Percentiles rank a stretch among this genome's conserved stretches.
Conservation (phyloP, 805 yeast species). For the Pichia eremophila region DNA sequence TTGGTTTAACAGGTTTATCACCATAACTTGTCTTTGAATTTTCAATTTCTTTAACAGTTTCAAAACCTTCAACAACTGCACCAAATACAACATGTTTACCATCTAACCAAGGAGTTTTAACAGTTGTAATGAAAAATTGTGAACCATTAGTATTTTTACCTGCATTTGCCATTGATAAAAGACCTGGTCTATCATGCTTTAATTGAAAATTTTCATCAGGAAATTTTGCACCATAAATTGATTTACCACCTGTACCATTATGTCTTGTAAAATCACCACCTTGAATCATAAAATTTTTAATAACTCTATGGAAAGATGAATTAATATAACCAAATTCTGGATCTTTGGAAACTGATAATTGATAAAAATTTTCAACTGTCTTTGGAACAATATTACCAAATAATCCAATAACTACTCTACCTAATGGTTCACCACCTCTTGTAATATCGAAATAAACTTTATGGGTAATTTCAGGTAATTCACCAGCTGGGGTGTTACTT, state of each 20-base stretch:
- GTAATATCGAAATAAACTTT: conserved; percentile 79
- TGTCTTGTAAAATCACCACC: conserved; percentile 74
- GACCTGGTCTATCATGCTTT: conserved; percentile 62
- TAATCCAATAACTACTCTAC: conserved; percentile 79
- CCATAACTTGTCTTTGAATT: conserved; percentile 56
- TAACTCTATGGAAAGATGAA: conserved; percentile 65
- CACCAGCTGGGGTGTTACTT: conserved; percentile 17
- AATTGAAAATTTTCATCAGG: conserved; percentile 59
- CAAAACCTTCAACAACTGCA: conserved; percentile 82
- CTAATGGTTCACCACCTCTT: conserved; percentile 69
- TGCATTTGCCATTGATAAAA: conserved; percentile 72
- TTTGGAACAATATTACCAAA: conserved; percentile 82
- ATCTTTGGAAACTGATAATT: conserved; percentile 68
- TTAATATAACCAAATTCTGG: conserved; percentile 52
- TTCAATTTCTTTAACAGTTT: conserved; percentile 70
- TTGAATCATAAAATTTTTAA: conserved; percentile 65
- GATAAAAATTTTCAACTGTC: conserved; percentile 83
- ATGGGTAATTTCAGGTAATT: conserved; percentile 54
- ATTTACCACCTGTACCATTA: conserved; percentile 65
- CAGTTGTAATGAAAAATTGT: conserved; percentile 93
- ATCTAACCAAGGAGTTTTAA: conserved; percentile 83
- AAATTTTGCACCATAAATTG: conserved; percentile 61
- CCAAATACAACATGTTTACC: conserved; percentile 96
- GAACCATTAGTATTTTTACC: conserved; percentile 83
- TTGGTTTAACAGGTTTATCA: conserved; percentile 61